A percentile compares a stretch with the other conserved stretches of the same genome.
phyloP scores from a whole-genome alignment of 371 early-diverging fungal species.

The Mucor irregularis region DNA sequence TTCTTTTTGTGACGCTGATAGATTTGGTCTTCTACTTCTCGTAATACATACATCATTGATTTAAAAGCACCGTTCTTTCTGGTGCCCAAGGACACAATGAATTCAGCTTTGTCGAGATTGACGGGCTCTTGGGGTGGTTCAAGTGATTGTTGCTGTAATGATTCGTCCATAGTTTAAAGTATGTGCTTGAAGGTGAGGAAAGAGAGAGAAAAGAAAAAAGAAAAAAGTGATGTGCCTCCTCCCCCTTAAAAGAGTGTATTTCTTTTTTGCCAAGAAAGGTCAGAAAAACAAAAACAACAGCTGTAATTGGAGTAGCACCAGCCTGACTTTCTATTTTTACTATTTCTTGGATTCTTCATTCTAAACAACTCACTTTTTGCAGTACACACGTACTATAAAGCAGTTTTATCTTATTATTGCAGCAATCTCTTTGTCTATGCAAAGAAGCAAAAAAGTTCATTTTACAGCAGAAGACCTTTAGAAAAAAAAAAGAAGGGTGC shows the following conservation, averaged over 20 bases:
- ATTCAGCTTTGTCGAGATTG: slow-evolving; percentile 20
- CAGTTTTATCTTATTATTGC: too few species aligned
- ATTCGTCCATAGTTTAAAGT: not conserved
- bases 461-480: too few species aligned
- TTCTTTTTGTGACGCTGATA: slow-evolving; percentile 12
- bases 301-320: not conserved
- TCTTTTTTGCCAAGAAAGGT: slow-evolving; percentile 15
- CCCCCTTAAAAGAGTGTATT: not conserved
- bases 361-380: too few species aligned
- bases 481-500: too few species aligned
- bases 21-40: slow-evolving; percentile 23
- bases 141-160: not conserved
- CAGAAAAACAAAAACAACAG: not conserved
- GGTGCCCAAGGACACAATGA: slow-evolving; percentile 7
- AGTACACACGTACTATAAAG: too few species aligned
- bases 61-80: slow-evolving; percentile 23
- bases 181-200: not conserved
- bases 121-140: not conserved
- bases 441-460: too few species aligned
- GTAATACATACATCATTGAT: slow-evolving; percentile 9
- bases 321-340: not conserved
- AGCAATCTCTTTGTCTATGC: too few species aligned
- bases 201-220: not conserved
- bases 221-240: not conserved
- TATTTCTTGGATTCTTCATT: too few species aligned